Evolutionary conservation across 805 yeast species (phyloP), one percentile per base, ranked within the genome.

Genomic region (Schwanniomyces pseudopolymorphus): DNA sequence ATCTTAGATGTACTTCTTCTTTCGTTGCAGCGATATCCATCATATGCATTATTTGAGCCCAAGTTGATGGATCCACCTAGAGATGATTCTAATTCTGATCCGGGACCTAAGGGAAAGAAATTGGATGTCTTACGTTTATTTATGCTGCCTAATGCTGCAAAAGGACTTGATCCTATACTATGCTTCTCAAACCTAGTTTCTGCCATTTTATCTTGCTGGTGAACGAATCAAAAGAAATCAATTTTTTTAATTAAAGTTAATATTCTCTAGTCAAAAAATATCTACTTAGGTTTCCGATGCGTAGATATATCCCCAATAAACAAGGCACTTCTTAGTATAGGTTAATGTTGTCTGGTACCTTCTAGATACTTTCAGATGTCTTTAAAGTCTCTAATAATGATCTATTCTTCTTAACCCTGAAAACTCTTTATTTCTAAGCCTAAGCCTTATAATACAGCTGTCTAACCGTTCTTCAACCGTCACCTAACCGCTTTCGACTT

Each of bases 41-140:
- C 35, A 31, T 16, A 31, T 14, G 20, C 35, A 14, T 16, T 16
- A 31, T 31, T 31, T 16, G 35, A 14, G 20, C 35, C 20, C 35
- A 31, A 31, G 20, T 14, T 14, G 11, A 14, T 19, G 11, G 35
- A 31, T 31, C 35, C 35, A 14, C 35, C 35, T 26, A 28, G 16
- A 39, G 40, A 25, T 19, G 28, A 17, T 17, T 39, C 27, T 28
- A 42, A 31, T 24, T 27, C 39, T 11, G 42, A 14, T 17, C 43
- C 28, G 9, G 49, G 16, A 26, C 24, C 38, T 33, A 39, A 26
- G 10, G 47, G 43, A 40, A 42, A 40, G 28, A 48, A 44, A 33
- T 47, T 47, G 6, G 50, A 47, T 6, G 44, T 47, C 25, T 47
- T 20, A 27, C 50, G 42, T 17, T 42, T 38, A 16, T n/a, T n/a